These are phyloP conservation scores for Solanum corneliomulleri DNA, from an alignment of 257 asterid genomes.

Conservation along the genomic window DNA sequence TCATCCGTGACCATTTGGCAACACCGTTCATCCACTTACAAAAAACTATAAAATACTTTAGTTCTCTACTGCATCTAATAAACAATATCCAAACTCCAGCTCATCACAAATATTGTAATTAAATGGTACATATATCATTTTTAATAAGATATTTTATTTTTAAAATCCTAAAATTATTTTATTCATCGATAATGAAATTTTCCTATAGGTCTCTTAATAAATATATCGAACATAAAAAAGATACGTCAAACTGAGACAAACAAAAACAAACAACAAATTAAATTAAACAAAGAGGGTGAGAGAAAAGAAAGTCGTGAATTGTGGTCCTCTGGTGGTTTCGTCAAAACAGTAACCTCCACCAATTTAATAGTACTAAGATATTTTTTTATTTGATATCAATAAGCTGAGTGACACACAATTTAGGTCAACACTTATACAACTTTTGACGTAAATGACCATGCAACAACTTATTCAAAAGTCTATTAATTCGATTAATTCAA, in stretches of 20 bases:
- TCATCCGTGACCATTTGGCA: slow-evolving; percentile 2
- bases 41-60: neutral
- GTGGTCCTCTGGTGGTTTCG: neutral
- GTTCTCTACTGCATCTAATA: neutral
- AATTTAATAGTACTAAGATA: neutral
- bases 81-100: neutral
- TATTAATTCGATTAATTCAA: neutral
- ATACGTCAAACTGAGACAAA: neutral
- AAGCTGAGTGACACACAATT: neutral
- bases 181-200: neutral
- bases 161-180: neutral
- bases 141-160: neutral
- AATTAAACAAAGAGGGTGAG: neutral
- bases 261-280: neutral
- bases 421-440: neutral
- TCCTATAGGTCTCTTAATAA: neutral
- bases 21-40: neutral
- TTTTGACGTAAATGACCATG: neutral
- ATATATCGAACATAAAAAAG: neutral
- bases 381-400: neutral
- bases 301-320: neutral
- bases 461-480: neutral
- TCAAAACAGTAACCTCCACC: neutral
- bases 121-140: neutral
- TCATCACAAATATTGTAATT: neutral